These are phyloP conservation scores for Sordariomycetes sp. DNA, from an alignment of 2,329 filamentous ascomycete species.

Conservation along the genomic window DNA sequence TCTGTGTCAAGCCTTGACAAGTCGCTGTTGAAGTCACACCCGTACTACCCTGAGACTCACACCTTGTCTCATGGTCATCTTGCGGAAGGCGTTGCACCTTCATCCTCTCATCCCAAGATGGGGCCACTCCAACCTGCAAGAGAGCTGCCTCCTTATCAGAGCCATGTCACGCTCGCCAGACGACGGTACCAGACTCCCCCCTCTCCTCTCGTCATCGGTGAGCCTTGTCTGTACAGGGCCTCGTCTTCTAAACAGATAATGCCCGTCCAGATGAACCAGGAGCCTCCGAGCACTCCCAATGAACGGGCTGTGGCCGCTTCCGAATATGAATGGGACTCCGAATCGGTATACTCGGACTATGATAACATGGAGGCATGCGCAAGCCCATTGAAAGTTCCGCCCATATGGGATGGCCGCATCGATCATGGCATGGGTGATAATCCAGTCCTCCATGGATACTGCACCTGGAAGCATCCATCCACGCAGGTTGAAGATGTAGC, in stretches of 20 bases:
- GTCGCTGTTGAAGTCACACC: not conserved
- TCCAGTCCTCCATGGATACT: not conserved
- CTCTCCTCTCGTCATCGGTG: not conserved
- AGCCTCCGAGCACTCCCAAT: not conserved
- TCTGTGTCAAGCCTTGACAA: not conserved
- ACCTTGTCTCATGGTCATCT: not conserved
- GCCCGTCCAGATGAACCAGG: not conserved
- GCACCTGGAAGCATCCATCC: not conserved
- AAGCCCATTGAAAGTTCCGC: conserved; percentile 7
- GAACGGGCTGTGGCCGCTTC: not conserved
- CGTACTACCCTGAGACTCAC: not conserved
- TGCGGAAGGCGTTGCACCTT: not conserved
- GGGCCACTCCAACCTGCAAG: not conserved
- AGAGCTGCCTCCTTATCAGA: not conserved
- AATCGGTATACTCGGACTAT: conserved; percentile 2
- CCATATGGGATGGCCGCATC: not conserved
- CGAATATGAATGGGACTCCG: conserved; percentile 1
- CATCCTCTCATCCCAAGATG: not conserved
- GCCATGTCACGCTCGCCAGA: not conserved
- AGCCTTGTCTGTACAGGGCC: no score
- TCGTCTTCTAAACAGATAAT: no score
- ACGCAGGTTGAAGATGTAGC: not conserved
- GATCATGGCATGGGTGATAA: not conserved
- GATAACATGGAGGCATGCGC: not conserved
- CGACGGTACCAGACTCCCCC: not conserved